A percentile compares a stretch with the other conserved stretches of the same genome.
Evolutionary conservation across 805 yeast genomes (phyloP).

Genomic region (Saccharomycopsis schoenii): DNA sequence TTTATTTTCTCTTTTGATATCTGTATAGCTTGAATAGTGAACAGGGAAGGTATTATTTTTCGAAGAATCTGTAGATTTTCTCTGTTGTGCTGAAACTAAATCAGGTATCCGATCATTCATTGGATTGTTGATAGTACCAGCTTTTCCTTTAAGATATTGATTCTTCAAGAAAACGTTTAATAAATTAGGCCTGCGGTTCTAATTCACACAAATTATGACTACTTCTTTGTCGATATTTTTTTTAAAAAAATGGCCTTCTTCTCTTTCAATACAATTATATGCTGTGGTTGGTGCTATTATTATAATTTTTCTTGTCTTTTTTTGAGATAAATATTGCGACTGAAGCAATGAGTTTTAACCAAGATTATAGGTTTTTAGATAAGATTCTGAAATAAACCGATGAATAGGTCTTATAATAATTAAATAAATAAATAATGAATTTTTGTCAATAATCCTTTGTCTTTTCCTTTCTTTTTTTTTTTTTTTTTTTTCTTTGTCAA

Average conservation of each 20-base stretch:
- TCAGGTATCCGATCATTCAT: slow-evolving; percentile 14
- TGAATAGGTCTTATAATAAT: background rate
- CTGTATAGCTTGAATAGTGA: background rate
- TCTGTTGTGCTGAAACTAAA: slow-evolving; percentile 13
- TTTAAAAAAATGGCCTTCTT: background rate
- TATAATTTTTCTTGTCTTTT: no score
- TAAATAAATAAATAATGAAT: background rate
- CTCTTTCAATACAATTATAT: background rate
- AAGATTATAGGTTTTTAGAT: no score
- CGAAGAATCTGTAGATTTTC: background rate
- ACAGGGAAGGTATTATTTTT: background rate
- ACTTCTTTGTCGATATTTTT: background rate
- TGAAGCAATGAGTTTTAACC: no score
- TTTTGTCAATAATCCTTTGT: background rate
- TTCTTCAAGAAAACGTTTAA: background rate
- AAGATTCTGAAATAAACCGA: no score
- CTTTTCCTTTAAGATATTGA: background rate
- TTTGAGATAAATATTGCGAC: no score
- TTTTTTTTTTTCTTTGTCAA: background rate
- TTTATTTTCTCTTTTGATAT: background rate
- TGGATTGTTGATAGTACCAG: background rate
- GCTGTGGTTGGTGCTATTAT: background rate
- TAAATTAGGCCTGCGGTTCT: background rate
- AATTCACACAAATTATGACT: background rate
- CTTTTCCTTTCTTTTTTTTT: background rate